Evolutionary conservation across 805 yeast species (phyloP).

Genomic region (Barnettozyma sucrosica): DNA sequence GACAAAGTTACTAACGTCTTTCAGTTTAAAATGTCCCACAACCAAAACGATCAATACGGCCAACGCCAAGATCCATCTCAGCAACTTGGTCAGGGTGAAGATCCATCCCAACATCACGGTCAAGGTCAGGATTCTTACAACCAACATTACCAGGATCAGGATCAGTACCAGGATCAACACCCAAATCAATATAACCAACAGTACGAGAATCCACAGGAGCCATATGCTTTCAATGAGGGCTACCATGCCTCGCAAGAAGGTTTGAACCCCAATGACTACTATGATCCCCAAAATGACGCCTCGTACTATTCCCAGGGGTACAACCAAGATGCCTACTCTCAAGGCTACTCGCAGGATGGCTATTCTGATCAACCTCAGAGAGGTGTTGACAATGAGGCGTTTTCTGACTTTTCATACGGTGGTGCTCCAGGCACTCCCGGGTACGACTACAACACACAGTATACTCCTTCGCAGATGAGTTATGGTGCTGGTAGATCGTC

Average conservation of each 20-base stretch:
- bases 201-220: conserved; percentile 35
- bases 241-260: conserved; percentile 29
- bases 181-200: conserved; percentile 28
- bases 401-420: conserved; percentile 63
- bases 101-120: conserved; percentile 5
- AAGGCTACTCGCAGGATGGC: conserved; percentile 34
- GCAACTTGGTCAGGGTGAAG: conserved; percentile 3
- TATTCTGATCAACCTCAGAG: conserved; percentile 48
- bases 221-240: conserved; percentile 31
- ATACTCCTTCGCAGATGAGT: conserved; percentile 82
- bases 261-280: conserved; percentile 25
- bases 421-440: conserved; percentile 60
- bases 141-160: conserved; percentile 24
- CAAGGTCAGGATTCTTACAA: conserved; percentile 8
- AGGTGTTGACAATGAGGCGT: conserved; percentile 49
- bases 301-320: conserved; percentile 44
- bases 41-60: conserved; percentile 7
- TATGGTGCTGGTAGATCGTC: conserved; percentile 82
- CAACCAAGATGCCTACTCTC: conserved; percentile 32
- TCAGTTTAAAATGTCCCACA: not conserved
- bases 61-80: conserved; percentile 10
- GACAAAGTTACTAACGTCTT: not conserved
- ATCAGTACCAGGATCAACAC: conserved; percentile 32
- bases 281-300: conserved; percentile 27
- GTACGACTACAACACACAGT: conserved; percentile 60